Base-by-base conservation (phyloP, 2,329 filamentous ascomycete genomes). In the Corynespora cassiicola region DNA sequence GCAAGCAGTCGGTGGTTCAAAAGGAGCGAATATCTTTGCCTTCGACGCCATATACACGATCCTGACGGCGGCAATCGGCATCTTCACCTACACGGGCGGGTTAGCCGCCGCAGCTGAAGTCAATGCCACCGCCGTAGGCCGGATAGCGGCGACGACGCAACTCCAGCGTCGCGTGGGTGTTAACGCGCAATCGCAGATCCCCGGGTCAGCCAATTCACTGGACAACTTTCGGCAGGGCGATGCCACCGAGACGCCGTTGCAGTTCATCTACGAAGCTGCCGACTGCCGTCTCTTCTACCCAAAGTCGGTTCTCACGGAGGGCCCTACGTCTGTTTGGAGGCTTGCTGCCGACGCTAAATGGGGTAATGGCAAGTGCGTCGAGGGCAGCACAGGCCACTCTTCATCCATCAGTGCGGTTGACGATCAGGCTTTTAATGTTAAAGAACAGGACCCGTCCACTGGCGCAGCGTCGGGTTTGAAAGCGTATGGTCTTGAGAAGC, bases 201-300 rank as follows among this genome's bases (percentile, higher is more conserved):
- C n/a, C n/a, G n/a, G n/a, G n/a, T n/a, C n/a, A n/a, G n/a, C n/a
- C n/a, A 56, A 56, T 25, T 39, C 43, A 12, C 34, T 52, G 6
- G 48, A 64, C 27, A 66, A 65, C 31, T 37, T 58, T 12, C 44
- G 54, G 2, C 53, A 59, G 43, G 54, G 50, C 27, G 58, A 65
- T 28, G 47, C 39, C 6, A 42, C 37, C 6, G 34, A 37, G 8
- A 64, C 69, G 1, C 75, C 81, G 14, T 52, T 77, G 9, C 81
- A 85, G 43, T 85, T 82, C 52, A 67, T 76, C 4, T 78, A 79
- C 42, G 75, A 82, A 45, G 73, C 79, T 3, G 78, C 82, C 1
- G 77, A 84, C 50, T 85, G 81, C 51, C 72, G 78, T 7, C 54
- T 84, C 15, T 85, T 76, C 51, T 82, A 77, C 43, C 32, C 36